Evolutionary conservation across 768 basidiomycete species (phyloP), one percentile per base, ranked within the genome.

Genomic region (Russula lepida): DNA sequence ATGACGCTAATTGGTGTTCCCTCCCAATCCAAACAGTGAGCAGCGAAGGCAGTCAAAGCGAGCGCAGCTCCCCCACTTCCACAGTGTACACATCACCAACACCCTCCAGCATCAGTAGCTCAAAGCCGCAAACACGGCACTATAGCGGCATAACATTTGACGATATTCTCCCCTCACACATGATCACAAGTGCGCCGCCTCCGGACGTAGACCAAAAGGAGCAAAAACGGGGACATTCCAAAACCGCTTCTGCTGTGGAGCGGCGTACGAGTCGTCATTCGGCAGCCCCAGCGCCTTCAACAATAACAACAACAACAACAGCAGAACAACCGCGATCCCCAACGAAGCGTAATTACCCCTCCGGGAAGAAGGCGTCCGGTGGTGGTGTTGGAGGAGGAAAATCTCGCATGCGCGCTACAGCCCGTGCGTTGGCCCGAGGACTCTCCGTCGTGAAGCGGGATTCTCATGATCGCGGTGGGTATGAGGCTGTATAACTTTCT

Each of bases 71-170:
- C 13, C 8, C 39, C 39, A 19, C 7, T n/a, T 43, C 41, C 8
- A 43, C 41, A 8, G n/a, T n/a, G n/a, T n/a, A 43, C 9, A 43
- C 41, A 21, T 43, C 51, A 13, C 37, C 21, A 1, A 12, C 12
- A 0, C 7, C 27, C 4, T 19, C 27, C n/a, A n/a, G 17, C n/a
- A 11, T 1, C 5, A 35, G 35, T 5, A 35, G 13, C 21, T 21
- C 52, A 1, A 30, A 39, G 27, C 6, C 19, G 41, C 50, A 21
- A 21, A 2, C 13, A 30, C 7, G 23, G 32, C 43, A 28, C 27
- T 55, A 64, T 28, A 54, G 54, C 19, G 63, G 63, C n/a, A 51
- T 41, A 19, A 64, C 63, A 7, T 64, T 64, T 21, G 53, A 54
- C 23, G 59, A 64, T 0, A 52, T 64, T 19, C 49, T 64, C n/a